Base-by-base conservation (phyloP, 2,329 filamentous ascomycete species). In the Nannizziopsis barbatae region DNA sequence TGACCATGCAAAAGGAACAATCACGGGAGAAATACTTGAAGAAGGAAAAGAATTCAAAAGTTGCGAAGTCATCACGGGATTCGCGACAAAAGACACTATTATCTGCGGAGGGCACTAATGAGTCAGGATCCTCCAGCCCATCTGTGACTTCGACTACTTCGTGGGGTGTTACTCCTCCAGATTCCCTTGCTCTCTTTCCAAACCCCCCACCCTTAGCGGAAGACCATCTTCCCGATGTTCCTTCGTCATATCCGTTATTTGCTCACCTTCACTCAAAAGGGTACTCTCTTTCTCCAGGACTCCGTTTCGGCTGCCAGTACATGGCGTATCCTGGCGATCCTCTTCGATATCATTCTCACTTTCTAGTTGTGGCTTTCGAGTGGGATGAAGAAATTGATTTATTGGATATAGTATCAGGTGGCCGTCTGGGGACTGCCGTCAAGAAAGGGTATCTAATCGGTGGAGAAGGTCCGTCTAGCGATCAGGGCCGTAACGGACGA, bases 281-380 rank as follows among this genome's bases (percentile, higher is more conserved):
- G 43, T 95, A 90, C 68, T 96, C 84, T 69, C 80, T 92, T 60
- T 89, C 88, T 47, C 92, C 92, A 1, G 92, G 92, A 7, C 75
- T 98, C 45, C 85, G 92, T 20, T 98, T 98, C 60, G 92, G 92
- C 20, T 93, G 89, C 58, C 81, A 92, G 60, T 95, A 94, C 67
- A 87, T 88, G 57, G 86, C 93, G 4, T 98, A 98, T 59, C 92
- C 92, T 0, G 92, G 92, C 40, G 92, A 98, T 63, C 88, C 92
- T 1, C 73, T 98, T 45, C 82, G 92, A 9, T 98, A 93, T 64
- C 92, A 98, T 66, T 92, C 87, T 40, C 92, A 98, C 65, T 96
- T 95, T 64, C 76, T 95, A 58, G 86, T 83, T 6, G 84, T 83
- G n/a, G 80, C 84, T 30, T 79, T 84, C 57, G 80, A 74, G n/a